A percentile compares a stretch with the other conserved stretches of the same genome.
phyloP scores from a whole-genome alignment of 805 yeast genomes.

The Lachancea dasiensis region DNA sequence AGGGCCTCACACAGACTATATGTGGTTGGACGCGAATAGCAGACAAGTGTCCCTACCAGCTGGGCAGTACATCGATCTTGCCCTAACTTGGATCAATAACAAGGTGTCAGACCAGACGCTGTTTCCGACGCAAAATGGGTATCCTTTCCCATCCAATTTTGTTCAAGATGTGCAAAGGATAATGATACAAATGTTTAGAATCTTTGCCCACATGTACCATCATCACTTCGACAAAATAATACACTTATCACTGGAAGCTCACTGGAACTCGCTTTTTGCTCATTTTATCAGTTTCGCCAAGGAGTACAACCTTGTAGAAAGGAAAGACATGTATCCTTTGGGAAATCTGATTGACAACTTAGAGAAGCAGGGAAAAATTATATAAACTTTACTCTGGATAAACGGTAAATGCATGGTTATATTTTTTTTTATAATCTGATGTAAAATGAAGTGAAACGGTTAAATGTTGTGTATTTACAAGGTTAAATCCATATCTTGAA shows the following conservation, averaged over 20 bases:
- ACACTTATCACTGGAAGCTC: constrained; percentile 91
- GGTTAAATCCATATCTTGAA: background rate
- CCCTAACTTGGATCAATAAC: constrained; percentile 81
- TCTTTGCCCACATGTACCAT: constrained; percentile 91
- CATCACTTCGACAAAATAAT: constrained; percentile 91
- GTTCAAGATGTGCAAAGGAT: constrained; percentile 79
- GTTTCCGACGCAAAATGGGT: constrained; percentile 87
- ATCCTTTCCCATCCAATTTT: constrained; percentile 84
- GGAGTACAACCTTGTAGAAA: constrained; percentile 77
- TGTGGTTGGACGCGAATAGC: constrained; percentile 81
- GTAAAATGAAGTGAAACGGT: constrained; percentile 2
- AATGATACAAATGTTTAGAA: constrained; percentile 85
- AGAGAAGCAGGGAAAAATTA: constrained; percentile 82
- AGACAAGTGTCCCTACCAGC: constrained; percentile 88
- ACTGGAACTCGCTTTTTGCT: constrained; percentile 96
- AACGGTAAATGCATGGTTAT: constrained; percentile 1
- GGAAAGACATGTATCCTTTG: constrained; percentile 74
- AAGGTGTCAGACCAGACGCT: constrained; percentile 83
- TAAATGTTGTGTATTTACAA: constrained; percentile 3
- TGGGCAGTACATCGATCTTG: constrained; percentile 84
- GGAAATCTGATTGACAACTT: constrained; percentile 68
- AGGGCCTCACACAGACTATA: constrained; percentile 83
- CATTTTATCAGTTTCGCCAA: constrained; percentile 84
- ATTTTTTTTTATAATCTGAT: background rate
- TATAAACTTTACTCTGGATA: constrained; percentile 13